Conservation (phyloP, 805 yeast genomes). For the Debaryomyces castellii region DNA sequence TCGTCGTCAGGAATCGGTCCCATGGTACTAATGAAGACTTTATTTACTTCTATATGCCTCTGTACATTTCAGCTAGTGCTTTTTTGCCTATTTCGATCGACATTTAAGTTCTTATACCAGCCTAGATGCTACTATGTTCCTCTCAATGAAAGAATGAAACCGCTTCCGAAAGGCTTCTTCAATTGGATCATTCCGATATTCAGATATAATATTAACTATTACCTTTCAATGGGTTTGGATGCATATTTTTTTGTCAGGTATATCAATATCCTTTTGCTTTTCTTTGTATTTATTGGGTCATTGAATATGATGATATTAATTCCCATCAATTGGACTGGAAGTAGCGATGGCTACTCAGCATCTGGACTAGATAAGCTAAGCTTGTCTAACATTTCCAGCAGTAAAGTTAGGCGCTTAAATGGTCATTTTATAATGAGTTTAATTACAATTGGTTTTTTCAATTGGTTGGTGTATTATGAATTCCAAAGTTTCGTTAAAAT, state of each 20-base stretch:
- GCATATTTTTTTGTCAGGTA: slow-evolving; percentile 72
- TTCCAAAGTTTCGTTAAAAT: slow-evolving; percentile 49
- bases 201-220: slow-evolving; percentile 39
- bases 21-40: slow-evolving; percentile 53
- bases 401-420: slow-evolving; percentile 48
- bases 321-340: slow-evolving; percentile 59
- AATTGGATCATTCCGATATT: slow-evolving; percentile 56
- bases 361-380: slow-evolving; percentile 67
- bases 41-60: slow-evolving; percentile 52
- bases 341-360: slow-evolving; percentile 23
- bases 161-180: slow-evolving; percentile 43
- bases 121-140: slow-evolving; percentile 51
- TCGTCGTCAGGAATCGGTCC: slow-evolving; percentile 57
- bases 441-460: slow-evolving; percentile 54
- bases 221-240: slow-evolving; percentile 62
- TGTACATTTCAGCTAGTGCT: slow-evolving; percentile 52
- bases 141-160: slow-evolving; percentile 33
- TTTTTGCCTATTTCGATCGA: slow-evolving; percentile 36
- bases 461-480: slow-evolving; percentile 56
- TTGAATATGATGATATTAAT: slow-evolving; percentile 58
- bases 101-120: slow-evolving; percentile 48
- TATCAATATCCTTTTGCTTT: slow-evolving; percentile 47
- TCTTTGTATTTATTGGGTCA: slow-evolving; percentile 53
- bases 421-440: slow-evolving; percentile 65
- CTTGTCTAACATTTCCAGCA: slow-evolving; percentile 63